A percentile compares a stretch with the other conserved stretches of the same genome.
Conservation (phyloP, 257 asterid genomes). For the Marsdenia floribunda region DNA sequence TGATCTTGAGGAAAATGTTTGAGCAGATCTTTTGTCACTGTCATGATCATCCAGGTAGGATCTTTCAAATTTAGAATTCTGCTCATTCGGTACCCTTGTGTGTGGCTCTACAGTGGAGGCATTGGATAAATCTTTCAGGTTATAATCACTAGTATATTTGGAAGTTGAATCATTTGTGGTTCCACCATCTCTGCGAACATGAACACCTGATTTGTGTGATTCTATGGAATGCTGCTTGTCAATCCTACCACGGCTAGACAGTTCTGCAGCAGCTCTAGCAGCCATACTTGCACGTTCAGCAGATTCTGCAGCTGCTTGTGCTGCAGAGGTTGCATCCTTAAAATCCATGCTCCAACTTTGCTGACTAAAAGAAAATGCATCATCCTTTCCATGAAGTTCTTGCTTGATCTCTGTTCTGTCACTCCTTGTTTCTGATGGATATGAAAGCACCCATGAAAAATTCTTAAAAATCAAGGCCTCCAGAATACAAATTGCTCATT, state of each 20-base stretch:
- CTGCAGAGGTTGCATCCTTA: constrained; percentile 89
- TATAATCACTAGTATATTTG: constrained; percentile 19
- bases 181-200: constrained; percentile 32
- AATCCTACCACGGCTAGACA: constrained; percentile 43
- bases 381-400: constrained; percentile 32
- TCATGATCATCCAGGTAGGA: constrained; percentile 26
- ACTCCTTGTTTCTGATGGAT: constrained; percentile 20
- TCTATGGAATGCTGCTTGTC: constrained; percentile 35
- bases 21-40: constrained; percentile 27
- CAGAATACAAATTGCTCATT: neutral
- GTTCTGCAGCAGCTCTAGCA: constrained; percentile 90
- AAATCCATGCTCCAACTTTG: constrained; percentile 67
- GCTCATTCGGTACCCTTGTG: constrained; percentile 28
- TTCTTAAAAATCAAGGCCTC: neutral
- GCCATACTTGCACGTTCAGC: constrained; percentile 88
- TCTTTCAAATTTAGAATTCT: constrained; percentile 22
- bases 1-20: constrained; percentile 30
- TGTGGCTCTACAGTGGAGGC: constrained; percentile 22
- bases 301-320: constrained; percentile 90
- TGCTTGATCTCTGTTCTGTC: constrained; percentile 23
- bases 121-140: constrained; percentile 30
- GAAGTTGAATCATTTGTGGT: constrained; percentile 24
- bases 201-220: constrained; percentile 29
- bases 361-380: constrained; percentile 27
- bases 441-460: constrained; percentile 4